Percentiles rank a stretch among this genome's conserved stretches.
These are phyloP conservation scores for Saturnispora mendoncae DNA, from an alignment of 805 yeast genomes.

Conservation along the genomic window DNA sequence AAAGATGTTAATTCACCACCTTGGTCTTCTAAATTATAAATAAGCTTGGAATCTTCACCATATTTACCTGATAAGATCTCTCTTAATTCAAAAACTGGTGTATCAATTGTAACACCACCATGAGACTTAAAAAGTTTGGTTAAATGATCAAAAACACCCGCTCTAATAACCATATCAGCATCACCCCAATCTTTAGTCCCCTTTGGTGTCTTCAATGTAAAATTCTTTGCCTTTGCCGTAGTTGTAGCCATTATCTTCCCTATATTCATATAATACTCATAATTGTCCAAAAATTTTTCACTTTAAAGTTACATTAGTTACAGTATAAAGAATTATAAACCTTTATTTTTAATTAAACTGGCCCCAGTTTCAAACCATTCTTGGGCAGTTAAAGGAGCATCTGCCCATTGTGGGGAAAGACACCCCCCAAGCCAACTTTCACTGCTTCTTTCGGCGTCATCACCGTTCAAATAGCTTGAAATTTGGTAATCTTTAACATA, in stretches of 20 bases:
- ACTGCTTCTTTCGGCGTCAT: slow-evolving; percentile 43
- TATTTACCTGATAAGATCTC: slow-evolving; percentile 95
- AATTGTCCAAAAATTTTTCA: too few relatives aligned
- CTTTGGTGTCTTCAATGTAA: slow-evolving; percentile 87
- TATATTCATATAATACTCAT: too few relatives aligned
- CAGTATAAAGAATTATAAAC: neutral
- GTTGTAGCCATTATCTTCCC: neutral
- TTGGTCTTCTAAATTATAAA: slow-evolving; percentile 94
- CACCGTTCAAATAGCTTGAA: slow-evolving; percentile 33
- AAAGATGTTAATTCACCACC: slow-evolving; percentile 96
- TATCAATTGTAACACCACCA: slow-evolving; percentile 97
- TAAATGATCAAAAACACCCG: slow-evolving; percentile 69
- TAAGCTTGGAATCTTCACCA: slow-evolving; percentile 96
- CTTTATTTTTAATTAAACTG: slow-evolving; percentile 18
- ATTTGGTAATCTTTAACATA: slow-evolving; percentile 43
- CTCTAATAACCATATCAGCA: slow-evolving; percentile 91
- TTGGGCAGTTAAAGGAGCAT: slow-evolving; percentile 50
- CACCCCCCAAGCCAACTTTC: slow-evolving; percentile 71
- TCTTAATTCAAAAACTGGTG: slow-evolving; percentile 94
- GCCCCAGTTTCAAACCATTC: slow-evolving; percentile 58
- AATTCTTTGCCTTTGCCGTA: slow-evolving; percentile 21
- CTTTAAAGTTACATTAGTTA: too few relatives aligned
- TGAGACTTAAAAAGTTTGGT: slow-evolving; percentile 79
- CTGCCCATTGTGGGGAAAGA: slow-evolving; percentile 50
- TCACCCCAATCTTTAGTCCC: slow-evolving; percentile 99